Evolutionary conservation across 2,329 filamentous ascomycete genomes (phyloP).

Genomic region (Aspergillus cejpii): DNA sequence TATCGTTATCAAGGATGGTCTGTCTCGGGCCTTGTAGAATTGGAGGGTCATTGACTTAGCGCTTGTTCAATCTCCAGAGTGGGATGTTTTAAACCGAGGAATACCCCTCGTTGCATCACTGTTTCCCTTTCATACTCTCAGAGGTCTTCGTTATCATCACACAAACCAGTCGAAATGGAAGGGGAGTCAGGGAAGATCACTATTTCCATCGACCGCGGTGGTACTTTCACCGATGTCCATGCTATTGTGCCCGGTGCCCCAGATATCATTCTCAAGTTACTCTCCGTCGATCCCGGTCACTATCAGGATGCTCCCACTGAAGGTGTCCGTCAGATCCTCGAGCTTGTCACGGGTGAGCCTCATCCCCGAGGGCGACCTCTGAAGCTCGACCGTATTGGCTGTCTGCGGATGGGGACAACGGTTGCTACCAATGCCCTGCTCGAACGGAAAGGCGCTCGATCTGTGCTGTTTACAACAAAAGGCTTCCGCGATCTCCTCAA

Average conservation of each 20-base stretch:
- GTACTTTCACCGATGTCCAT: conserved; percentile 38
- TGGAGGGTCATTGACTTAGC: background rate
- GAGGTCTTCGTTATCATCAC: background rate
- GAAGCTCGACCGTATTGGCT: conserved; percentile 33
- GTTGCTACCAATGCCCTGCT: conserved; percentile 86
- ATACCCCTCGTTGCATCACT: conserved; percentile 5
- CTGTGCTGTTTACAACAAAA: conserved; percentile 77
- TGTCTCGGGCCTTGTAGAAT: background rate
- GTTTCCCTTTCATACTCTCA: background rate
- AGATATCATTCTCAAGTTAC: conserved; percentile 37
- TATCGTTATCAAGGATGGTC: background rate
- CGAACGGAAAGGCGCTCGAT: conserved; percentile 81
- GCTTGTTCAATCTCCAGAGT: background rate
- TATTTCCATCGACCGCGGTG: conserved; percentile 37
- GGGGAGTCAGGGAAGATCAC: conserved; percentile 28
- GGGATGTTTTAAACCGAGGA: conserved; percentile 11
- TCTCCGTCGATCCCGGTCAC: conserved; percentile 37
- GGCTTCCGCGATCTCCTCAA: conserved; percentile 80
- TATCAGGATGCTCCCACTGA: conserved; percentile 57
- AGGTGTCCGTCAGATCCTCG: conserved; percentile 68
- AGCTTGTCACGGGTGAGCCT: conserved; percentile 32
- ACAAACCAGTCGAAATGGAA: conserved; percentile 17
- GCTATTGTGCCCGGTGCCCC: conserved; percentile 33
- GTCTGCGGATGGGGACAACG: conserved; percentile 86
- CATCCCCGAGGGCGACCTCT: conserved; percentile 32